Conservation (phyloP, 2,329 filamentous ascomycete genomes). For the Penicillium thymicola region DNA sequence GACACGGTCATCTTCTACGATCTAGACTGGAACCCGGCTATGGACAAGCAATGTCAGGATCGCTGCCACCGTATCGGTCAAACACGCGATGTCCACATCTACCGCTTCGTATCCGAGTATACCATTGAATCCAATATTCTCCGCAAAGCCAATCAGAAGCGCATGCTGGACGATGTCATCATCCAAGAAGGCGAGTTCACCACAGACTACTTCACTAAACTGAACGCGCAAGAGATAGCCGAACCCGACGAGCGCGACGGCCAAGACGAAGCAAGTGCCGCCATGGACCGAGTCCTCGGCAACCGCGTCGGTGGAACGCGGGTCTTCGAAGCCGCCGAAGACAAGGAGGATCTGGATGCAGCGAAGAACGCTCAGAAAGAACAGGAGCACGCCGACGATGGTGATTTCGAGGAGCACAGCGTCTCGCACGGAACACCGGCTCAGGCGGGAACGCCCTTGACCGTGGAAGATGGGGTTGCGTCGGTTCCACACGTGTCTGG, state of each 20-base stretch:
- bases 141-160: slow-evolving; percentile 94
- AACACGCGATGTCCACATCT: slow-evolving; percentile 96
- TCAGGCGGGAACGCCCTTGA: slow-evolving; percentile 34
- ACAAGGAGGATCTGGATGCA: slow-evolving; percentile 84
- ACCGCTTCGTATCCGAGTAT: slow-evolving; percentile 86
- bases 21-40: slow-evolving; percentile 98
- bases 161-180: slow-evolving; percentile 95
- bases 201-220: slow-evolving; percentile 87
- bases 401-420: slow-evolving; percentile 71
- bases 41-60: slow-evolving; percentile 99
- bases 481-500: slow-evolving; percentile 15
- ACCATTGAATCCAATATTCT: slow-evolving; percentile 98
- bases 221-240: slow-evolving; percentile 66
- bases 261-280: slow-evolving; percentile 71
- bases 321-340: slow-evolving; percentile 84
- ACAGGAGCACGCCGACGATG: slow-evolving; percentile 76
- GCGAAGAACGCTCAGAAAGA: slow-evolving; percentile 87
- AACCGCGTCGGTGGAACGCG: slow-evolving; percentile 63
- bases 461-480: slow-evolving; percentile 28
- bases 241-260: slow-evolving; percentile 58
- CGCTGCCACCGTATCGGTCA: slow-evolving; percentile 96
- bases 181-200: slow-evolving; percentile 98
- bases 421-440: slow-evolving; percentile 34
- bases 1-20: slow-evolving; percentile 99
- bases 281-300: slow-evolving; percentile 82